Evolutionary conservation across 805 yeast species (phyloP), one percentile per base, ranked within the genome.

Genomic region (Scheffersomyces stipitis): DNA sequence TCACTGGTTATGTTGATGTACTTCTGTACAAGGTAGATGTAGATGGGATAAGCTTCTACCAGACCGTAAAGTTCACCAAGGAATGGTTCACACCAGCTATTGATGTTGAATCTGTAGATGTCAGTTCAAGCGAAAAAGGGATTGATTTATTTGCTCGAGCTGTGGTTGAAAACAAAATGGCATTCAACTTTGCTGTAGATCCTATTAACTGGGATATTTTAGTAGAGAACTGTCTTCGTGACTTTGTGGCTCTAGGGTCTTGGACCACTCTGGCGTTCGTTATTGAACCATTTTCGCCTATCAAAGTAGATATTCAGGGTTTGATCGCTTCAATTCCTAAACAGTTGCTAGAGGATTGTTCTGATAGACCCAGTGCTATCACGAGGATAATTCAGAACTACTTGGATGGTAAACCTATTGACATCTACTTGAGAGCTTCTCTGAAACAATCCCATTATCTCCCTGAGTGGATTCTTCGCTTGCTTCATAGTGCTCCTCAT

Each of bases 201-300:
- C 22, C 48, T 5, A 48, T 60, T 10, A 48, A 53, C 30, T 60
- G 66, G 67, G 52, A 56, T 28, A 26, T 64, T 1, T 45, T 51
- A 7, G 30, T 66, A 2, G 40, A 49, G 17, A 60, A 58, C 36
- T 64, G 70, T 44, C 28, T 49, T 5, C 32, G 31, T 3, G 28
- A 46, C 2, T 45, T 50, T 8, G 38, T 49, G 5, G 31, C 34
- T 10, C 34, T 64, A 3, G 69, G 69, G 1, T 27, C 38, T 2
- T 57, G 64, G 60, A 33, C 24, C 12, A 48, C 51, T 8, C 36
- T 35, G 2, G 33, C 41, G 2, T 24, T 58, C n/a, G 4, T 15
- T 1, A 31, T 57, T 8, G 18, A 18, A 9, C 62, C 60, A 0
- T 28, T 40, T 9, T 3, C 27, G 3, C 40, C 46, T 1, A 40